Conservation (phyloP, 495 filamentous ascomycete species). For the Trichoderma orchidacearum region DNA sequence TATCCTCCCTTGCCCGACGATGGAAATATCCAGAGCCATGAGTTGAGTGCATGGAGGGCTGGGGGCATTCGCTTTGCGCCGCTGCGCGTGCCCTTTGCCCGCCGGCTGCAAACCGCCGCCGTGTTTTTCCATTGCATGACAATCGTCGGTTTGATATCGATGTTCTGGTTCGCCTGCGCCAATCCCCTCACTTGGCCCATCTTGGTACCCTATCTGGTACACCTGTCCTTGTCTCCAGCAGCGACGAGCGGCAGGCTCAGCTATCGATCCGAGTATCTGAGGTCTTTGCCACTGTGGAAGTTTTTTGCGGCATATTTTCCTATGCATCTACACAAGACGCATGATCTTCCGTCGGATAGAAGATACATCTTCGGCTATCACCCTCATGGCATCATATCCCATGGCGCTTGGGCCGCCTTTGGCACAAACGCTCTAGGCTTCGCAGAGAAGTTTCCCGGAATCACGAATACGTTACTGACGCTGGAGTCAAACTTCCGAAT, state of each 20-base stretch:
- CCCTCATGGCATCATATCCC: slow-evolving; percentile 91
- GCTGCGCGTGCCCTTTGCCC: slow-evolving; percentile 68
- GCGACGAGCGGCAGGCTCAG: slow-evolving; percentile 59
- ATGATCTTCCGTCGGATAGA: slow-evolving; percentile 60
- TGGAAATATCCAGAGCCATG: not conserved
- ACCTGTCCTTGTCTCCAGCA: slow-evolving; percentile 65
- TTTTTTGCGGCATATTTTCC: slow-evolving; percentile 92
- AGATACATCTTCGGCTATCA: slow-evolving; percentile 99
- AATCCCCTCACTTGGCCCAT: slow-evolving; percentile 88
- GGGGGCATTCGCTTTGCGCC: slow-evolving; percentile 66
- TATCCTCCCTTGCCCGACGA: not conserved
- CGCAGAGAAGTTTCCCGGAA: slow-evolving; percentile 81
- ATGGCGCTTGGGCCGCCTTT: slow-evolving; percentile 88
- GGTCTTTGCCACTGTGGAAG: slow-evolving; percentile 67
- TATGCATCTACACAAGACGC: slow-evolving; percentile 69
- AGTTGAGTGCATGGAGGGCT: not conserved
- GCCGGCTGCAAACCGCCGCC: slow-evolving; percentile 75
- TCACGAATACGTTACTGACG: slow-evolving; percentile 83
- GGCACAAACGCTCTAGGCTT: slow-evolving; percentile 86
- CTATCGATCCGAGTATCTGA: slow-evolving; percentile 57
- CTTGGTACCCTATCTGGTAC: slow-evolving; percentile 79
- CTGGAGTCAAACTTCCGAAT: slow-evolving; percentile 90
- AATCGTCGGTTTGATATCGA: slow-evolving; percentile 58
- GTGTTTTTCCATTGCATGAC: slow-evolving; percentile 78
- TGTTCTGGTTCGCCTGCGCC: slow-evolving; percentile 83